A percentile compares a stretch with the other conserved stretches of the same genome.
These are phyloP conservation scores for Sclerotinia subarctica DNA, from an alignment of 2,329 filamentous ascomycete genomes.

Conservation along the genomic window DNA sequence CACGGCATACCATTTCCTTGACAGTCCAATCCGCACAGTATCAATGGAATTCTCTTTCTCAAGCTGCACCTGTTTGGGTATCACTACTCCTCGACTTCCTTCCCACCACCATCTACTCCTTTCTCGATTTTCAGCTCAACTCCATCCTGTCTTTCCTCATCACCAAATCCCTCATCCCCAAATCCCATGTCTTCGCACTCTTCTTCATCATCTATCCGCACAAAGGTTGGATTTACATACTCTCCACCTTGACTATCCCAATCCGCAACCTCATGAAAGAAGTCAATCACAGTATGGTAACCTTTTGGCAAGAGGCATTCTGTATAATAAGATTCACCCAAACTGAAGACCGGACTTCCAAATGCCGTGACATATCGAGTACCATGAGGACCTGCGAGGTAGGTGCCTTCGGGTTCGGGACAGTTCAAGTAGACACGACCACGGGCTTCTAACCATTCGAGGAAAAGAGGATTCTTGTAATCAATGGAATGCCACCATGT, in stretches of 20 bases:
- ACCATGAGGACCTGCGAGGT: slow-evolving; percentile 52
- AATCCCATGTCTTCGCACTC: slow-evolving; percentile 15
- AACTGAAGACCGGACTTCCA: slow-evolving; percentile 68
- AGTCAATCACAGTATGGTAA: slow-evolving; percentile 54
- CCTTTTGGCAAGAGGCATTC: slow-evolving; percentile 62
- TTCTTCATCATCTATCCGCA: slow-evolving; percentile 24
- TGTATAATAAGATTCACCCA: slow-evolving; percentile 55
- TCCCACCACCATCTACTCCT: not conserved
- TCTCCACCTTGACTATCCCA: slow-evolving; percentile 29
- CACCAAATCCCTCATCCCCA: slow-evolving; percentile 17
- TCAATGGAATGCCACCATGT: slow-evolving; percentile 43
- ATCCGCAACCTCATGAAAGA: slow-evolving; percentile 58
- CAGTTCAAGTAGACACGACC: slow-evolving; percentile 60
- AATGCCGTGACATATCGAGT: slow-evolving; percentile 38
- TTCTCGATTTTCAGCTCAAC: slow-evolving; percentile 13
- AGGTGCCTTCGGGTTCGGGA: slow-evolving; percentile 48
- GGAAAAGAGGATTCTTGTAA: slow-evolving; percentile 38
- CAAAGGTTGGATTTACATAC: slow-evolving; percentile 40
- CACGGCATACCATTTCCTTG: not conserved
- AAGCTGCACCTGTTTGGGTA: not conserved
- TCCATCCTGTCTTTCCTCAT: slow-evolving; percentile 12
- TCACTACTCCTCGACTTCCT: not conserved
- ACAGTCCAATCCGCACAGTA: not conserved
- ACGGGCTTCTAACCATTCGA: slow-evolving; percentile 38
- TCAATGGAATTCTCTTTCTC: not conserved